Base-by-base conservation (phyloP, 23 red algal genomes). In the Gracilaria domingensis region DNA sequence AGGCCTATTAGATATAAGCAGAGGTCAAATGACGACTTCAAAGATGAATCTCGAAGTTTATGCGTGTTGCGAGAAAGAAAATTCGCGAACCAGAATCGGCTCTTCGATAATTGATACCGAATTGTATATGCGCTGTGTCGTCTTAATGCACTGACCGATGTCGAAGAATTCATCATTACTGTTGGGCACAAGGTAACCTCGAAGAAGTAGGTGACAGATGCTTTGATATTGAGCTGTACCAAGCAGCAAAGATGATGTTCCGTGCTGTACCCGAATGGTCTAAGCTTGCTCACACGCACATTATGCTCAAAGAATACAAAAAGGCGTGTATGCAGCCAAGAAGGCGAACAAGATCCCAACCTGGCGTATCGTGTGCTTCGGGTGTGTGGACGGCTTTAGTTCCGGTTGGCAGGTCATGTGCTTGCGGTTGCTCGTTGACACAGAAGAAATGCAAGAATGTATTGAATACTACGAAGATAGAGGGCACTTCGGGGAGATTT, bases 301-400 rank as follows among this genome's bases (percentile, higher is more conserved):
- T 96, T 32, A 79, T 65, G 73, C 81, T 99, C 72, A 65, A 93
- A 32, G 94, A 96, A 29, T 99, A 89, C 85, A 80, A 86, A 23
- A 94, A 87, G 26, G 97, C 97, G 83, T 99, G 73, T 93, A 89
- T 69, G 97, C 94, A 0, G 94, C 97, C 0, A 86, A 89, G 93
- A 96, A 99, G 55, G 97, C 97, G 16, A 81, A 99, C 82, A 82
- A 72, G 37, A 80, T 99, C 23, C 85, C 80, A 45, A 96, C 94
- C 12, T 96, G 97, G 97, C 94, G 93, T 59, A 86, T 93, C 60
- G 97, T 99, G 23, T 96, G 97, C 73, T 99, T 95, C 64, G 94
- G 88, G 29, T 96, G 94, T 75, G 81, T 99, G 6, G 97, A 99
- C 64, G 91, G 8, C 76, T 81, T 82, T 91, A 96, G 80, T 93